Evolutionary conservation across 306 rosid genomes (phyloP).

Genomic region (Bauhinia variegata): DNA sequence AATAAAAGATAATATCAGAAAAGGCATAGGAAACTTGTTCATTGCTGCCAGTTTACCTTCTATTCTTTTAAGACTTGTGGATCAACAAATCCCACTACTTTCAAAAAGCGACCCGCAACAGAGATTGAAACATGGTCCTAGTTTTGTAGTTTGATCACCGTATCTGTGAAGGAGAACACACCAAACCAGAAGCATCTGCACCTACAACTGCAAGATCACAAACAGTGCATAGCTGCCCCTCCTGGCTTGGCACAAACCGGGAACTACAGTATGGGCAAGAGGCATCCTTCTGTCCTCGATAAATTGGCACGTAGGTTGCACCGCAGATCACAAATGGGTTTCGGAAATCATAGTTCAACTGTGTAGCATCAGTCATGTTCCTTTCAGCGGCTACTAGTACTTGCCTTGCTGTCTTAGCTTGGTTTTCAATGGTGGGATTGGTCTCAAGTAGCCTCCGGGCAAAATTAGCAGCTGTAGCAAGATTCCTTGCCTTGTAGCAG

Average conservation of each 20-base stretch:
- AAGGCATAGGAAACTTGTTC: conserved; percentile 30
- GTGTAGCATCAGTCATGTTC: conserved; percentile 73
- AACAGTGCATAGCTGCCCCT: conserved; percentile 75
- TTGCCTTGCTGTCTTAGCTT: conserved; percentile 84
- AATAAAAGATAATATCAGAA: conserved; percentile 14
- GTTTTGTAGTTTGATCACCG: conserved; percentile 56
- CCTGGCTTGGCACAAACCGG: conserved; percentile 82
- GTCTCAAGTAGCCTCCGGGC: conserved; percentile 88
- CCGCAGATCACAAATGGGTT: conserved; percentile 94
- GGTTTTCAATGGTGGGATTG: conserved; percentile 78
- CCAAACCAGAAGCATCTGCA: conserved; percentile 89
- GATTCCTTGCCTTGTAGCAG: conserved; percentile 84
- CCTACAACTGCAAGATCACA: conserved; percentile 89
- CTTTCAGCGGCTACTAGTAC: conserved; percentile 90
- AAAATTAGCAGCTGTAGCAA: conserved; percentile 82
- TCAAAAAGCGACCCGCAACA: conserved; percentile 46
- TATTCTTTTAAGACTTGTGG: conserved; percentile 18
- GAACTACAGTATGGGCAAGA: conserved; percentile 88
- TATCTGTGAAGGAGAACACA: conserved; percentile 82
- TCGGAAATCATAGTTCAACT: conserved; percentile 83
- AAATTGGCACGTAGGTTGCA: conserved; percentile 83
- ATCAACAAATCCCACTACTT: conserved; percentile 28
- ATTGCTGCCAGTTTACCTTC: conserved; percentile 34
- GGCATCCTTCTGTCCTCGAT: conserved; percentile 85
- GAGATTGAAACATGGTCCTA: conserved; percentile 38